Conservation (phyloP, 192 early-diverging fungal genomes). For the Podila epigama region DNA sequence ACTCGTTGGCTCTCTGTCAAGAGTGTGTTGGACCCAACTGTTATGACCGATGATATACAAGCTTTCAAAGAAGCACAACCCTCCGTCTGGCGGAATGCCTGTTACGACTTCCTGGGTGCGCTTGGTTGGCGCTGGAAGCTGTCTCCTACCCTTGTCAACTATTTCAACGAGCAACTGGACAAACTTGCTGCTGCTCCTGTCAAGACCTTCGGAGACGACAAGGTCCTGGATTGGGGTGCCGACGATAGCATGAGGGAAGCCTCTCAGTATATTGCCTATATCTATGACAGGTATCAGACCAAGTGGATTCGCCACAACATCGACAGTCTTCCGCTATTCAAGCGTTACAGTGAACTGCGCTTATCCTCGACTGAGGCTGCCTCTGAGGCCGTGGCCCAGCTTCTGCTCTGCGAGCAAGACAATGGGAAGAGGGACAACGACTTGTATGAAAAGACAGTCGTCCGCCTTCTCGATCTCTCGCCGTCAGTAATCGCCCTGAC, state of each 20-base stretch:
- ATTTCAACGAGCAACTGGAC: conserved; percentile 10
- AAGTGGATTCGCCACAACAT: conserved; percentile 14
- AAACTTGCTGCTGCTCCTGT: conserved; percentile 3
- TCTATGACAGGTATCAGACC: not conserved
- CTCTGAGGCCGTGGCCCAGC: not conserved
- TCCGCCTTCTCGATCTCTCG: conserved; percentile 14
- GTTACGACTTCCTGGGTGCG: not conserved
- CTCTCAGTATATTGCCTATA: not conserved
- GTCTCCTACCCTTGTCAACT: conserved; percentile 23
- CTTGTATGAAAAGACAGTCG: conserved; percentile 9
- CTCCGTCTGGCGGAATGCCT: conserved; percentile 7
- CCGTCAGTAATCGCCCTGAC: conserved; percentile 13
- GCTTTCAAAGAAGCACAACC: conserved; percentile 12
- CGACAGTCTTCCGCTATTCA: conserved; percentile 8
- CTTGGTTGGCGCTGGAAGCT: conserved; percentile 42
- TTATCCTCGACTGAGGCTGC: conserved; percentile 6
- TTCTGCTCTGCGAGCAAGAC: conserved; percentile 6
- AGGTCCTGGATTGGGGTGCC: conserved; percentile 16
- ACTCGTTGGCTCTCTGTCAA: conserved; percentile 33
- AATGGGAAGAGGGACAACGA: conserved; percentile 15
- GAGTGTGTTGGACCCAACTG: conserved; percentile 12
- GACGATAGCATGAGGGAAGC: not conserved
- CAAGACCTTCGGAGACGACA: conserved; percentile 12
- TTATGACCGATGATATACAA: conserved; percentile 8
- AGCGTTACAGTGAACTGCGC: conserved; percentile 14